These are phyloP conservation scores for Platanthera guangdongensis DNA, from an alignment of 106 monocot genomes.

Conservation along the genomic window DNA sequence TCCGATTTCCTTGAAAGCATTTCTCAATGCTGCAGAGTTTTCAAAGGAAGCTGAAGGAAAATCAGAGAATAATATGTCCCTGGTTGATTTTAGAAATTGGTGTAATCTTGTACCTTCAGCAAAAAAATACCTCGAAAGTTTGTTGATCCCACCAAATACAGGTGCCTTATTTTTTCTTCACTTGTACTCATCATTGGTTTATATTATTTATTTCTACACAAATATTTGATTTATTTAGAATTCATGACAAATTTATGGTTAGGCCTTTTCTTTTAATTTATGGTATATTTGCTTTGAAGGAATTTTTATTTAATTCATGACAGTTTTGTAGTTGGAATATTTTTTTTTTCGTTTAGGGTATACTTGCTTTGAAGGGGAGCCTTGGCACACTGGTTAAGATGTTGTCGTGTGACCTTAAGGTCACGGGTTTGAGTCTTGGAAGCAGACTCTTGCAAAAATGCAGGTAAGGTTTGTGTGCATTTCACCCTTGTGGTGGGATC, in stretches of 20 bases:
- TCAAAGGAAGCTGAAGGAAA: constrained; percentile 36
- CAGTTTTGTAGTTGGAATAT: too few species aligned
- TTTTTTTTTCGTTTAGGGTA: too few species aligned
- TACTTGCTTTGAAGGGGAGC: too few species aligned
- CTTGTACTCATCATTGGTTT: not conserved
- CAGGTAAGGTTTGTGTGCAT: too few species aligned
- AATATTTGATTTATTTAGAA: constrained; percentile 4
- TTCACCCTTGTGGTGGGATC: too few species aligned
- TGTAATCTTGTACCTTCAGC: constrained; percentile 58
- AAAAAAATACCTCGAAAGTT: constrained; percentile 69
- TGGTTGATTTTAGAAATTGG: constrained; percentile 73
- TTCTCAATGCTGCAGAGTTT: constrained; percentile 57
- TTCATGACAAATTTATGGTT: not conserved
- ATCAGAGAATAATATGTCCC: constrained; percentile 40
- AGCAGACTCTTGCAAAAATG: too few species aligned
- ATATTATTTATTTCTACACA: not conserved
- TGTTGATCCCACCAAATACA: constrained; percentile 62
- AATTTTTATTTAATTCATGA: too few species aligned
- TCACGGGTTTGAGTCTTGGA: too few species aligned
- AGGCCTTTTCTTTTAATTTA: not conserved
- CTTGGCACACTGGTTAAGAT: too few species aligned
- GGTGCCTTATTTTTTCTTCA: constrained; percentile 23
- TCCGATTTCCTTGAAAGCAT: constrained; percentile 30
- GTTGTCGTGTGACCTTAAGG: too few species aligned
- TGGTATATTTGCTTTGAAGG: too few species aligned